These are phyloP conservation scores for Carpinus fangiana DNA, from an alignment of 306 rosid species.

Conservation along the genomic window DNA sequence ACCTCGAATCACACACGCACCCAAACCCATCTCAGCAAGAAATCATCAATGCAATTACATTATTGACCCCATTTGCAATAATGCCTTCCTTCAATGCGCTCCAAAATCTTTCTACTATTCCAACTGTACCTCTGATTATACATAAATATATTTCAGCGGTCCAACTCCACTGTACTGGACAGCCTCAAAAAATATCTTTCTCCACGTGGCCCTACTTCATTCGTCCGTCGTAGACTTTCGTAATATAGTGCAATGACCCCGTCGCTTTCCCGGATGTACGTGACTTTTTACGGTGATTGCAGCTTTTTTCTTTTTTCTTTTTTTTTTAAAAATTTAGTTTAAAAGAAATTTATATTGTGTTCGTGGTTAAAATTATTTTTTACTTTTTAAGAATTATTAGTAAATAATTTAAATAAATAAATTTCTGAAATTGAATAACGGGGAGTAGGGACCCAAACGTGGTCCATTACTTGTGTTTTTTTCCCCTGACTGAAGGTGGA, in stretches of 20 bases:
- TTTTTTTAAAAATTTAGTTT: too few species aligned
- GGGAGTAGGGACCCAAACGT: too few species aligned
- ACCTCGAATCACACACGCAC: constrained; percentile 2
- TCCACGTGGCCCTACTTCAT: background rate
- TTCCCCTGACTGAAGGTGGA: too few species aligned
- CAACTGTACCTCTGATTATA: background rate
- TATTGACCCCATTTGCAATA: background rate
- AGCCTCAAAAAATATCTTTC: constrained; percentile 19
- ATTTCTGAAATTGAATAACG: too few species aligned
- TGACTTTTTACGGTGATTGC: background rate
- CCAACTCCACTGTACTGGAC: background rate
- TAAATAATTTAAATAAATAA: too few species aligned
- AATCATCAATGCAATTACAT: constrained; percentile 16
- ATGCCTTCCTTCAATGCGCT: background rate
- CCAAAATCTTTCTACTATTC: background rate
- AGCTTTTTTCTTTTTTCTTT: background rate
- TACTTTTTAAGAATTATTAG: too few species aligned
- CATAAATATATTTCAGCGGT: background rate
- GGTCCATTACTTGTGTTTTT: too few species aligned
- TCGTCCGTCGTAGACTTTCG: constrained; percentile 4
- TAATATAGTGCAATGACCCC: background rate
- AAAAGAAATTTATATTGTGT: too few species aligned
- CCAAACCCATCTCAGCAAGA: constrained; percentile 8
- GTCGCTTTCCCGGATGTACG: constrained; percentile 14
- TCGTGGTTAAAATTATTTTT: too few species aligned